Conservation (phyloP, 1,284 basidiomycete genomes). For the Ceratobasidium sp. region DNA sequence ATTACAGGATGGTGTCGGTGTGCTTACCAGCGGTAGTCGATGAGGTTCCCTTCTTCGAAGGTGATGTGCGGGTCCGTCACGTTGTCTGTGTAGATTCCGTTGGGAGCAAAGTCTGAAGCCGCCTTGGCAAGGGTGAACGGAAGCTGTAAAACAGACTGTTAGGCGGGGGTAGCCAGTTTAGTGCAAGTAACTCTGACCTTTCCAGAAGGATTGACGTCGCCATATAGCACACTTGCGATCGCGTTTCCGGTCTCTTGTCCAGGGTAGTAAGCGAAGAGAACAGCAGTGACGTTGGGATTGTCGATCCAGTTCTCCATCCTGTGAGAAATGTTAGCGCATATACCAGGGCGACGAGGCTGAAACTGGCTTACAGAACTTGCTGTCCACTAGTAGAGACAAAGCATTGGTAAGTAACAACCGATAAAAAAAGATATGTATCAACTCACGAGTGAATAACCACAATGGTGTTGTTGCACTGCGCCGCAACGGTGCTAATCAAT, state of each 20-base stretch:
- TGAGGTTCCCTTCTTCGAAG: constrained; percentile 67
- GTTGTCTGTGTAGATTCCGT: constrained; percentile 51
- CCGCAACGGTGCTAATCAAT: constrained; percentile 51
- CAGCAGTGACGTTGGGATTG: constrained; percentile 47
- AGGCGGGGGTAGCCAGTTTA: not conserved
- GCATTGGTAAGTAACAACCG: too few species aligned
- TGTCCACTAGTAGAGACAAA: constrained; percentile 55
- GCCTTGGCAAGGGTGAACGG: constrained; percentile 84
- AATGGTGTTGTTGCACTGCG: constrained; percentile 57
- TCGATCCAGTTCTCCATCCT: constrained; percentile 56
- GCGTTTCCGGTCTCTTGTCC: constrained; percentile 60
- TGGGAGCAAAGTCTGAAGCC: constrained; percentile 46
- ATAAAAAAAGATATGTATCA: constrained; percentile 41
- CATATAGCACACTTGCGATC: constrained; percentile 55
- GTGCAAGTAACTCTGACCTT: constrained; percentile 44
- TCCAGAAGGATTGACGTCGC: constrained; percentile 56
- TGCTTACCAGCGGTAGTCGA: constrained; percentile 47
- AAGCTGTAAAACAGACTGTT: constrained; percentile 52
- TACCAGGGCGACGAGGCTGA: constrained; percentile 48
- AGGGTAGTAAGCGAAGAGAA: constrained; percentile 51
- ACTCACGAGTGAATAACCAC: constrained; percentile 60
- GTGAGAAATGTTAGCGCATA: constrained; percentile 61
- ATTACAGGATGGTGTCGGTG: too few species aligned
- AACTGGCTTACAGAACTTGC: constrained; percentile 20
- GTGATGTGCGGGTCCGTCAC: constrained; percentile 58